These are phyloP conservation scores for Hygrocybe coccinea DNA, from an alignment of 768 basidiomycete genomes.

Conservation along the genomic window DNA sequence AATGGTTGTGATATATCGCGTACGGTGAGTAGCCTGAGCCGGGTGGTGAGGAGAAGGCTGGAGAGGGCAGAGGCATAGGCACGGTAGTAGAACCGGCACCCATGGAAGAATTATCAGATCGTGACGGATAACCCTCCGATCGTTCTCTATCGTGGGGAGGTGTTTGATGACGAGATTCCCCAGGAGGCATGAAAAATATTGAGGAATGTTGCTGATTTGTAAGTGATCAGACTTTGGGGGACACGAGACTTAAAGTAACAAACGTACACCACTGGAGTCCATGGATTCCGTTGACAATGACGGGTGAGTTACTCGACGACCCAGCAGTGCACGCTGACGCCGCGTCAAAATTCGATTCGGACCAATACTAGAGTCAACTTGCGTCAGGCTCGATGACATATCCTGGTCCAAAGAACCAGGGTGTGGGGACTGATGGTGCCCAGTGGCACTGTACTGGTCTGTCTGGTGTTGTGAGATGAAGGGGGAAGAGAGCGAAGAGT, in stretches of 20 bases:
- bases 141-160: slow-evolving; percentile 30
- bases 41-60: slow-evolving; percentile 44
- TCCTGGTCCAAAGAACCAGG: slow-evolving; percentile 15
- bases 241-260: not conserved
- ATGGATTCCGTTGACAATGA: not conserved
- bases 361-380: slow-evolving; percentile 49
- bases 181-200: slow-evolving; percentile 35
- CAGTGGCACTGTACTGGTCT: slow-evolving; percentile 10
- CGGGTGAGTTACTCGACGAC: not conserved
- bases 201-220: slow-evolving; percentile 23
- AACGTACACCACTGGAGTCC: not conserved
- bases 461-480: slow-evolving; percentile 16
- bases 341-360: slow-evolving; percentile 46
- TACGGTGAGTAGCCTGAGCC: slow-evolving; percentile 45
- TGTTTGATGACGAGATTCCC: slow-evolving; percentile 37
- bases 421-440: slow-evolving; percentile 15
- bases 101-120: slow-evolving; percentile 31
- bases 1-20: slow-evolving; percentile 39
- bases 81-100: slow-evolving; percentile 22
- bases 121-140: slow-evolving; percentile 24
- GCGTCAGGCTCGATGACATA: slow-evolving; percentile 29
- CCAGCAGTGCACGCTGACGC: slow-evolving; percentile 31
- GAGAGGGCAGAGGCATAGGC: slow-evolving; percentile 31
- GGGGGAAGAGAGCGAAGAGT: slow-evolving; percentile 20
- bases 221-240: slow-evolving; percentile 8